Evolutionary conservation across 495 filamentous ascomycete genomes (phyloP).

Genomic region (Opeltia flavorubescens): DNA sequence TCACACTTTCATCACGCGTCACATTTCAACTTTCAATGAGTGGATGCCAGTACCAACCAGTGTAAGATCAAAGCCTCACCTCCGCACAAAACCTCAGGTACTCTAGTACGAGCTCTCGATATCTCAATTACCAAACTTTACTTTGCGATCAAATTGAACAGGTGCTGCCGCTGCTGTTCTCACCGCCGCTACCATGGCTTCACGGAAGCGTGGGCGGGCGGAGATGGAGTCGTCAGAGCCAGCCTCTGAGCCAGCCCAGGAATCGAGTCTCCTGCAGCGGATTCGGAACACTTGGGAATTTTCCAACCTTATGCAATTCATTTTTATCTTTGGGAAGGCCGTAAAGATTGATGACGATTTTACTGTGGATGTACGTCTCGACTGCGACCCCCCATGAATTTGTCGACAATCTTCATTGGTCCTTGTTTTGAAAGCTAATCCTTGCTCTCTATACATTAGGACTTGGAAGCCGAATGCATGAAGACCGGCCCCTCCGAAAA

Average conservation of each 20-base stretch:
- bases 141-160: not conserved
- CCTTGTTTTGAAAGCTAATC: constrained; percentile 2
- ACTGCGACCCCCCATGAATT: not conserved
- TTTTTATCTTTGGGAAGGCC: constrained; percentile 72
- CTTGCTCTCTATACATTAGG: constrained; percentile 33
- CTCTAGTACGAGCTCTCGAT: too few relatives aligned
- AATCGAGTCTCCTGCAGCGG: constrained; percentile 43
- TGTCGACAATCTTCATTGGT: too few relatives aligned
- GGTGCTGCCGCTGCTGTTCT: not conserved
- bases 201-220: constrained; percentile 58
- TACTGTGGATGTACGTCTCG: constrained; percentile 60
- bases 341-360: constrained; percentile 80
- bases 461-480: constrained; percentile 77
- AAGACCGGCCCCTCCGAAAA: constrained; percentile 57
- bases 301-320: constrained; percentile 85
- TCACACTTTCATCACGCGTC: not conserved
- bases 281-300: constrained; percentile 91
- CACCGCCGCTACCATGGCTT: constrained; percentile 15
- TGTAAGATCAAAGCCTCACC: not conserved
- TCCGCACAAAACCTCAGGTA: too few relatives aligned
- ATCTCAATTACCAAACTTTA: too few relatives aligned
- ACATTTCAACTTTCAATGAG: not conserved
- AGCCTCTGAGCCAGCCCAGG: constrained; percentile 29
- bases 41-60: not conserved
- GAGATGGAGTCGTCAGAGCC: constrained; percentile 44